These are phyloP conservation scores for rapeseed (Brassica napus) DNA, from an alignment of 345 rosid species.

Conservation along the genomic window Da-Ae NC_063450.1:48116001-48116500, in stretches of 20 bases:
- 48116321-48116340: constrained; percentile 13
- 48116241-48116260: too few species aligned
- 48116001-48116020: neutral
- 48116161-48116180: too few species aligned
- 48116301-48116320: constrained; percentile 25
- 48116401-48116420: constrained; percentile 3
- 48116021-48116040: too few species aligned
- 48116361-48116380: constrained; percentile 11
- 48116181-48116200: too few species aligned
- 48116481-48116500: neutral
- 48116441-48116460: neutral
- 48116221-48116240: too few species aligned
- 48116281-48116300: constrained; percentile 18
- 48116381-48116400: neutral
- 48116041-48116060: too few species aligned
- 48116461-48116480: neutral
- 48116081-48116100: too few species aligned
- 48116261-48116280: neutral
- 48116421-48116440: neutral
- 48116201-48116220: too few species aligned
- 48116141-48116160: too few species aligned
- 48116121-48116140: too few species aligned
- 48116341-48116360: constrained; percentile 2
- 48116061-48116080: too few species aligned
- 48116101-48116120: too few species aligned